phyloP scores from a whole-genome alignment of 2,329 filamentous ascomycete species.

The Elsinoe batatas region DNA sequence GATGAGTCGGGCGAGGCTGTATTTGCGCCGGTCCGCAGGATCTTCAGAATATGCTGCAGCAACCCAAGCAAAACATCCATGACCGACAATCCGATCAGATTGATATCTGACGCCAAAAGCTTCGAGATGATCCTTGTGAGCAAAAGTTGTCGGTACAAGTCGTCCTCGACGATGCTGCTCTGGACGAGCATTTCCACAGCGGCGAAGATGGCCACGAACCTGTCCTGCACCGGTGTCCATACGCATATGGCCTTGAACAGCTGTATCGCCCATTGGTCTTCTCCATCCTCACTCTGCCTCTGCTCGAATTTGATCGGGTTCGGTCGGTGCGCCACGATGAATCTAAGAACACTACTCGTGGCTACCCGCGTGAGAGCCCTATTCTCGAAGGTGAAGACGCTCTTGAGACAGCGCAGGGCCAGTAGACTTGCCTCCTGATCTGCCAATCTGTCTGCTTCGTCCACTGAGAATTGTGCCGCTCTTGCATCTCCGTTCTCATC shows the following conservation, averaged over 20 bases:
- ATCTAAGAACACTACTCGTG: conserved; percentile 63
- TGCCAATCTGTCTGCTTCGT: conserved; percentile 78
- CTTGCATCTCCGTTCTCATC: conserved; percentile 51
- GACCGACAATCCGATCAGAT: conserved; percentile 88
- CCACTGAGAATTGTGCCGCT: conserved; percentile 68
- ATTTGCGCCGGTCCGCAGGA: conserved; percentile 53
- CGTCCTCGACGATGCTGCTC: conserved; percentile 58
- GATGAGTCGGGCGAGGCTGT: conserved; percentile 25
- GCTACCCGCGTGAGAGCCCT: conserved; percentile 70
- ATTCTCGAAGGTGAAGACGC: conserved; percentile 75
- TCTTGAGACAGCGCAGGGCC: conserved; percentile 76
- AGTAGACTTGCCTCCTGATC: conserved; percentile 81
- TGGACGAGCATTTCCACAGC: conserved; percentile 66
- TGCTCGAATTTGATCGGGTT: conserved; percentile 19
- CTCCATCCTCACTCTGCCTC: conserved; percentile 30
- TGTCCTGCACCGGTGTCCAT: conserved; percentile 90
- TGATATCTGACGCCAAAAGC: conserved; percentile 76
- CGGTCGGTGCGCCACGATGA: conserved; percentile 43
- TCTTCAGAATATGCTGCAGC: conserved; percentile 68
- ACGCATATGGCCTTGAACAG: conserved; percentile 69
- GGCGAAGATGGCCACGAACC: conserved; percentile 79
- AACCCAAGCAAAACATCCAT: conserved; percentile 88
- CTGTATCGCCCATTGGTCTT: conserved; percentile 67
- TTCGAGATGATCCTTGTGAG: conserved; percentile 71
- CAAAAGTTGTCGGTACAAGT: conserved; percentile 62